Percentiles rank a stretch among this genome's conserved stretches.
Conservation (phyloP, 2,329 filamentous ascomycete species). For the Dothiorella sarmentorum region DNA sequence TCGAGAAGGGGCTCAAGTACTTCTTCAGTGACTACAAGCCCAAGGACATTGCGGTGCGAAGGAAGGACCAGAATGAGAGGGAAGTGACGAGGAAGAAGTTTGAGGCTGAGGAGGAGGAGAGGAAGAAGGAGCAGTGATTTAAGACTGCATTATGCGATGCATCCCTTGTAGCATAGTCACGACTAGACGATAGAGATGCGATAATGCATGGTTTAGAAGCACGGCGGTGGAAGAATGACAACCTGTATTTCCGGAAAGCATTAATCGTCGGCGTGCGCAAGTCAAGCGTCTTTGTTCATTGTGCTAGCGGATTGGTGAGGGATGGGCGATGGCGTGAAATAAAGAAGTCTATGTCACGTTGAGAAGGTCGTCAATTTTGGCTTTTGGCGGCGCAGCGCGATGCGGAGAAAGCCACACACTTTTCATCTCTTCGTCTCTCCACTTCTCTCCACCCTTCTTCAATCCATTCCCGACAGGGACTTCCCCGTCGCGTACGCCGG, state of each 20-base stretch:
- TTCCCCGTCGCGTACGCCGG: no score
- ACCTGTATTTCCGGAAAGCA: no score
- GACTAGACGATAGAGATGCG: constrained; percentile 4
- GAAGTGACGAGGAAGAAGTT: constrained; percentile 67
- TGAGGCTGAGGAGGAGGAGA: constrained; percentile 44
- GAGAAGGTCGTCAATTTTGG: background rate
- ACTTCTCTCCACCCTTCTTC: no score
- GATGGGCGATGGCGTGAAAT: no score
- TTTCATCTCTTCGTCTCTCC: no score
- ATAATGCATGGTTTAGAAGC: no score
- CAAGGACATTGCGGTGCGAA: constrained; percentile 84
- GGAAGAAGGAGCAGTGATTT: constrained; percentile 30
- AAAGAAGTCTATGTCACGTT: background rate
- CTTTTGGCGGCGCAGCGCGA: background rate
- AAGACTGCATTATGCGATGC: background rate
- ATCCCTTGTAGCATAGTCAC: constrained; percentile 2
- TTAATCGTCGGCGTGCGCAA: no score
- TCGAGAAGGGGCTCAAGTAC: constrained; percentile 81
- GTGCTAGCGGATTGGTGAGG: no score
- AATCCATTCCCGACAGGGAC: no score
- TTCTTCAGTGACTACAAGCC: constrained; percentile 88
- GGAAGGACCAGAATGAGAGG: constrained; percentile 78
- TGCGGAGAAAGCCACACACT: no score
- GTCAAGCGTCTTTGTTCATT: no score
- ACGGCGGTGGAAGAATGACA: no score